Conservation (phyloP, 2,329 filamentous ascomycete genomes). For the Talaromyces funiculosus region DNA sequence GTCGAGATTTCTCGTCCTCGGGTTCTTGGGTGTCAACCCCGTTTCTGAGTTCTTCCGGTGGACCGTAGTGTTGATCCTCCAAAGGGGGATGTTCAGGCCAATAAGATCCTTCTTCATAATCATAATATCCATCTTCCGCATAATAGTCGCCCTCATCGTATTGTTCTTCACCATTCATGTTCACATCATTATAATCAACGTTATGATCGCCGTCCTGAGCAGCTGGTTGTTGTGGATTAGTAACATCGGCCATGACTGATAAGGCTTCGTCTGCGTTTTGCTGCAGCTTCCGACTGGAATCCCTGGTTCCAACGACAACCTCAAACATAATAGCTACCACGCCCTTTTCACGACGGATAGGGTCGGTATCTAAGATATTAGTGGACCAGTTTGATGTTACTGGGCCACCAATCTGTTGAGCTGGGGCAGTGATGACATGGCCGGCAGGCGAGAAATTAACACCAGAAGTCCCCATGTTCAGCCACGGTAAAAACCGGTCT, state of each 20-base stretch:
- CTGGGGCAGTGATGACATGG: constrained; percentile 28
- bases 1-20: constrained; percentile 74
- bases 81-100: constrained; percentile 24
- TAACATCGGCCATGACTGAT: constrained; percentile 20
- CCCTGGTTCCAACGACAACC: constrained; percentile 76
- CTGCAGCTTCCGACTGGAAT: constrained; percentile 58
- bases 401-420: constrained; percentile 26
- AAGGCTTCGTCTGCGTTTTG: constrained; percentile 31
- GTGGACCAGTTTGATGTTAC: constrained; percentile 43
- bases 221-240: constrained; percentile 20
- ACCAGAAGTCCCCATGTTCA: constrained; percentile 46
- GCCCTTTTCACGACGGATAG: constrained; percentile 79
- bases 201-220: constrained; percentile 18
- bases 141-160: constrained; percentile 22
- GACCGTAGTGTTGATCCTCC: constrained; percentile 21
- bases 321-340: constrained; percentile 86
- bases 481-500: constrained; percentile 57
- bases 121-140: constrained; percentile 22
- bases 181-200: neutral
- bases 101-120: constrained; percentile 18
- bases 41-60: constrained; percentile 23
- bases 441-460: constrained; percentile 41
- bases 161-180: constrained; percentile 26
- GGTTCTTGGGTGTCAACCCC: constrained; percentile 54
- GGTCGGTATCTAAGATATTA: constrained; percentile 80